phyloP scores from a whole-genome alignment of 2,329 filamentous ascomycete genomes.

The Fusarium tricinctum region DNA sequence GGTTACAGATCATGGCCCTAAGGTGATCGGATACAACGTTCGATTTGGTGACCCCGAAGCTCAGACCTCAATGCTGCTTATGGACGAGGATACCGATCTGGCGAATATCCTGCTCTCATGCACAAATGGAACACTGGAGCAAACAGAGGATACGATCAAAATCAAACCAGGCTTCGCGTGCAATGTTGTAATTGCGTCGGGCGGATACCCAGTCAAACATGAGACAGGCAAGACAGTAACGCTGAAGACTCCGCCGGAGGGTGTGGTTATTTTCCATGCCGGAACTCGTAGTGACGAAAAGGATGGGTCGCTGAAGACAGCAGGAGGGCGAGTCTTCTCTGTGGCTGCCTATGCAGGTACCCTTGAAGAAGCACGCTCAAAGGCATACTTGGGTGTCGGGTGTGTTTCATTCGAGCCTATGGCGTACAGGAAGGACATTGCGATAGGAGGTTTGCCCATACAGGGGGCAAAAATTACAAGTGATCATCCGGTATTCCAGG shows the following conservation, averaged over 20 bases:
- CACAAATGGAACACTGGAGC: slow-evolving; percentile 77
- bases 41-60: slow-evolving; percentile 91
- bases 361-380: slow-evolving; percentile 81
- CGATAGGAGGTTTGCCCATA: slow-evolving; percentile 50
- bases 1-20: slow-evolving; percentile 82
- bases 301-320: slow-evolving; percentile 71
- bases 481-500: neutral
- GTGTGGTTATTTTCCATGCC: slow-evolving; percentile 85
- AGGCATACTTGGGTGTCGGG: slow-evolving; percentile 78
- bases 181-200: slow-evolving; percentile 87
- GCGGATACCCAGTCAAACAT: slow-evolving; percentile 86
- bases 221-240: slow-evolving; percentile 74
- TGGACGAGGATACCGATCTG: slow-evolving; percentile 82
- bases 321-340: slow-evolving; percentile 88
- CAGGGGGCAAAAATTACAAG: neutral
- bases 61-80: slow-evolving; percentile 81
- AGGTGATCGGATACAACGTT: slow-evolving; percentile 90
- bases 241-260: slow-evolving; percentile 55
- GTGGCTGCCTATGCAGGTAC: slow-evolving; percentile 77
- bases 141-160: slow-evolving; percentile 72
- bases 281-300: slow-evolving; percentile 74
- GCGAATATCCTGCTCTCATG: slow-evolving; percentile 88
- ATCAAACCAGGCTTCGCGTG: slow-evolving; percentile 77
- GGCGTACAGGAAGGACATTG: slow-evolving; percentile 90
- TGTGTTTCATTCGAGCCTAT: slow-evolving; percentile 83